Evolutionary conservation across 106 monocot genomes (phyloP).

Genomic region (Dioscorea dumetorum): DNA sequence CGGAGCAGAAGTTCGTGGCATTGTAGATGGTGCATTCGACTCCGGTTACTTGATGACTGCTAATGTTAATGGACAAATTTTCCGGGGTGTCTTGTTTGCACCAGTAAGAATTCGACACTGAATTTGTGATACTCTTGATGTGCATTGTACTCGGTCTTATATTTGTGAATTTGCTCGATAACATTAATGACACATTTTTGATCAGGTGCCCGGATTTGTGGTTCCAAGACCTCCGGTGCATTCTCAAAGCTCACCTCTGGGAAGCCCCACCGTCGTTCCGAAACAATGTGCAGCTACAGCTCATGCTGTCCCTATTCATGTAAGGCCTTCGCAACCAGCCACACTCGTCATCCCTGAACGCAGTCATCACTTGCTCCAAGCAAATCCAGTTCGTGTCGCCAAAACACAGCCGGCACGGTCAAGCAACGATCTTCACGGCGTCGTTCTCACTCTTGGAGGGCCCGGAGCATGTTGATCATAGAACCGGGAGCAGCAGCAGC

Average conservation of each 20-base stretch:
- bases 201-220: conserved; percentile 40
- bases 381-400: conserved; percentile 11
- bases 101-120: conserved; percentile 37
- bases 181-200: neutral
- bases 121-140: too few relatives aligned
- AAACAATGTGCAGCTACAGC: conserved; percentile 16
- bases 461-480: conserved; percentile 26
- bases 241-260: conserved; percentile 16
- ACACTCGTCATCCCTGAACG: conserved; percentile 28
- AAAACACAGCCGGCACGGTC: conserved; percentile 37
- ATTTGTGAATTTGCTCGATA: too few relatives aligned
- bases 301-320: conserved; percentile 32
- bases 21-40: conserved; percentile 88
- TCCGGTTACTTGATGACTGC: conserved; percentile 92
- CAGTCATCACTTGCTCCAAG: conserved; percentile 11
- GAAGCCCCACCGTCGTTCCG: conserved; percentile 7
- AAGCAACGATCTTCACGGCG: conserved; percentile 60
- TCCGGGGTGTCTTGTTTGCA: conserved; percentile 83
- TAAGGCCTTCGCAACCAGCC: conserved; percentile 18
- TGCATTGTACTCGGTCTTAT: too few relatives aligned
- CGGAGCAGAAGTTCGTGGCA: conserved; percentile 83
- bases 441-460: conserved; percentile 76
- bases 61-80: conserved; percentile 82
- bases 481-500: neutral
- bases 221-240: conserved; percentile 29